Evolutionary conservation across 495 filamentous ascomycete species (phyloP), one percentile per base, ranked within the genome.

Genomic region (Cudoniella acicularis): DNA sequence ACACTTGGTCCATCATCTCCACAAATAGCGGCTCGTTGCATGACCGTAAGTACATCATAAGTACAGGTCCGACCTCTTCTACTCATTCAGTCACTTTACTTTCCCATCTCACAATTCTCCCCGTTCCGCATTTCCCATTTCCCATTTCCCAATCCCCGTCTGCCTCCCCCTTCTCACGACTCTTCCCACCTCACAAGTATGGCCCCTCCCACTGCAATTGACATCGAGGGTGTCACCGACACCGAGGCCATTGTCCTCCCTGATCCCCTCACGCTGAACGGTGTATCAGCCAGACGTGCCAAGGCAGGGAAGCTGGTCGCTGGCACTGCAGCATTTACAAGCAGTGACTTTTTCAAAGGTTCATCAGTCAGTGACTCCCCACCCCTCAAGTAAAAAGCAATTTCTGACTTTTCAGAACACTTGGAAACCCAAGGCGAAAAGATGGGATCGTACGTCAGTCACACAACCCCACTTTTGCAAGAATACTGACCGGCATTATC

Each of bases 291-390:
- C 10, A 75, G 89, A 66, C 80, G 94, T 41, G 81, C 78, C 51
- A 90, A 87, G 69, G 77, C 79, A 17, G 85, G 85, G 1, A 80
- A 82, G 58, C 74, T 93, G 40, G 78, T 83, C 54, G 87, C 84
- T 30, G 87, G 86, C n/a, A 80, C 90, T 46, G 94, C 94, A 26
- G 88, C 92, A 16, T 76, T 79, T 42, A 84, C 86, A 17, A 87
- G 83, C 71, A 91, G 87, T 72, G 87, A 90, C 57, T 85, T 89
- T 77, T 98, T 94, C 73, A 96, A 96, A 75, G 83, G 81, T 50
- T 77, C n/a, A n/a, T n/a, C n/a, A n/a, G n/a, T n/a, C 84, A 54
- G 85, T 84, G 67, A 64, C 80, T 59, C 13, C 20, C 21, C 8
- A 11, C 16, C 36, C 3, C 24, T 21, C 10, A 4, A 23, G 16